Evolutionary conservation across 208 protist genomes (phyloP).

Genomic region (Trypanosomatidae sp.): DNA sequence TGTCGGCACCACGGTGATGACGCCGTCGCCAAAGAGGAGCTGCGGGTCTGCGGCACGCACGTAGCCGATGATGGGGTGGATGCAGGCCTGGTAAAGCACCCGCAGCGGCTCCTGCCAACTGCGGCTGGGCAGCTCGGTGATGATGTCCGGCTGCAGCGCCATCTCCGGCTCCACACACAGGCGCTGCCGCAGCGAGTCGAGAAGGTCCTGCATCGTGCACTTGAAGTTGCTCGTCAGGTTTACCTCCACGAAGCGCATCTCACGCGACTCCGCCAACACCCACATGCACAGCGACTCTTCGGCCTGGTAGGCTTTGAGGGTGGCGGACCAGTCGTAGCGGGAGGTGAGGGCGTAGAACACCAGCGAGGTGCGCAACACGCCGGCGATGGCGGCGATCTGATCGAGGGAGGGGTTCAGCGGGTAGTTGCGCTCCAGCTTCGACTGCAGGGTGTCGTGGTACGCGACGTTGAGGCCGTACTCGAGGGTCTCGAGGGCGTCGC

Average conservation of each 20-base stretch:
- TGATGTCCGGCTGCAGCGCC: constrained; percentile 34
- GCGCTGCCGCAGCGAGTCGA: constrained; percentile 48
- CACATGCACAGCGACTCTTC: constrained; percentile 84
- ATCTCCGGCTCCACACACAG: constrained; percentile 65
- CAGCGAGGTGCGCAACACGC: constrained; percentile 51
- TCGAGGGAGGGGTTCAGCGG: constrained; percentile 62
- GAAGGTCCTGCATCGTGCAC: constrained; percentile 52
- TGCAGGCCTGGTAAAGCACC: constrained; percentile 76
- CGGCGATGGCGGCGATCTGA: constrained; percentile 78
- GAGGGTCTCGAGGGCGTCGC: constrained; percentile 84
- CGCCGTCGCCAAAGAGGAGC: constrained; percentile 41
- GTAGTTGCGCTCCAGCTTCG: constrained; percentile 83
- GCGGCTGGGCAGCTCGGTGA: constrained; percentile 61
- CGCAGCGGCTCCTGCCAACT: constrained; percentile 86
- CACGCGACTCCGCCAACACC: constrained; percentile 73
- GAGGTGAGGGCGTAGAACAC: constrained; percentile 72
- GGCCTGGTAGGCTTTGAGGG: constrained; percentile 36
- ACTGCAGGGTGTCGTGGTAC: constrained; percentile 70
- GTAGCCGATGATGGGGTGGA: constrained; percentile 88
- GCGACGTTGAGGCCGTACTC: constrained; percentile 67
- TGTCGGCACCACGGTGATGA: constrained; percentile 85
- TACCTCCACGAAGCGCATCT: constrained; percentile 89
- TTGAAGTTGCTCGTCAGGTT: constrained; percentile 82
- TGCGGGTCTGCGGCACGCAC: constrained; percentile 62
- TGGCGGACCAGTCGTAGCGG: constrained; percentile 65